Base-by-base conservation (phyloP, 148 eudicot species). In the Selenicereus undatus region DNA sequence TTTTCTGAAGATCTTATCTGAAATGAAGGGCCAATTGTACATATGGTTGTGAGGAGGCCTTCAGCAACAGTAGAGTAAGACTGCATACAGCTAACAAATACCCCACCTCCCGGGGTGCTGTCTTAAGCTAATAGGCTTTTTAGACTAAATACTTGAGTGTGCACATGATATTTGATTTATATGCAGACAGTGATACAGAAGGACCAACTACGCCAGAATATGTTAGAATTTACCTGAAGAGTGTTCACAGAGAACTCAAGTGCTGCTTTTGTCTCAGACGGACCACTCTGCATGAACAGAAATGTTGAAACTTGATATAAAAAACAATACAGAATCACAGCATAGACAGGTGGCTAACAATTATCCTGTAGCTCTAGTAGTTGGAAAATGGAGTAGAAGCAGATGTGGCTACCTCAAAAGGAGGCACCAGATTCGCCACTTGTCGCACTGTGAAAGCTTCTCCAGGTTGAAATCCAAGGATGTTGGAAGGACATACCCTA, bases 201-300 rank as follows among this genome's bases (percentile, higher is more conserved):
- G 52, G 13, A 0, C 11, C 52, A 48, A 48, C 14, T 48, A 10
- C 10, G 52, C 11, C 14, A 48, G 12, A 45, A 48, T 48, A 12
- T 48, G 52, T 48, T 48, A 24, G 45, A 83, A 86, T 88, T 88
- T 86, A 97, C 99, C 85, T 90, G 86, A 45, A 97, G 91, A 77
- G 94, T 30, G 79, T 89, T 97, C 72, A 97, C 97, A 11, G 98
- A 90, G 87, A 97, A 94, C 82, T 97, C 97, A 81, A 94, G 95
- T 48, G 97, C 98, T 45, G 99, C 98, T 84, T 97, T 94, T 77
- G 99, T 92, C 87, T 94, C 99, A 26, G 95, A 27, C 26, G 98
- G 98, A 71, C 99, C 97, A 89, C 87, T 89, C 98, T 97, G 91
- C 84, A 56, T 32, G 35, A 16, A 78, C 56, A 58, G 30, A 79